Evolutionary conservation across 2,329 filamentous ascomycete species (phyloP).

Genomic region (Penicillium psychrosexuale): DNA sequence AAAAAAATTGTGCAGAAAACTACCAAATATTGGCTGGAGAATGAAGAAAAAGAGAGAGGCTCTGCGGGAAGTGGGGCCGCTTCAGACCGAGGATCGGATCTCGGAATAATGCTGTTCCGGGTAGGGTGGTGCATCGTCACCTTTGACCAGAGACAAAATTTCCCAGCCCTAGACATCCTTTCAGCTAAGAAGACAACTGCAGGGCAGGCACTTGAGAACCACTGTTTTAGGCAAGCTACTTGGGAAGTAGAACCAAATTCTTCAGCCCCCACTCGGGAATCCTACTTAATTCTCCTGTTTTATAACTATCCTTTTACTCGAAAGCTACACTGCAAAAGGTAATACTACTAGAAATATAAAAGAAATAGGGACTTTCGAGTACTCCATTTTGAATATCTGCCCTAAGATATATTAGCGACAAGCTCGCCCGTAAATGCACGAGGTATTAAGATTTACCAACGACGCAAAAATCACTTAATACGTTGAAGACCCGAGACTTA

Average conservation of each 20-base stretch:
- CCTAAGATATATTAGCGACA: background rate
- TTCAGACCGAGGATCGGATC: too few species aligned
- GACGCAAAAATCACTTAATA: background rate
- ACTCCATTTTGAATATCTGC: background rate
- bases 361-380: background rate
- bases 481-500: background rate
- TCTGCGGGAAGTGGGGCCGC: too few species aligned
- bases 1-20: background rate
- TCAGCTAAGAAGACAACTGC: slow-evolving; percentile 24
- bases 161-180: too few species aligned
- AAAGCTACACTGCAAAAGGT: background rate
- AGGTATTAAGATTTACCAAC: background rate
- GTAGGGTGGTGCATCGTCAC: too few species aligned
- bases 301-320: background rate
- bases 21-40: too few species aligned
- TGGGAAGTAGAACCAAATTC: background rate
- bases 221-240: slow-evolving; percentile 21
- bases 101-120: too few species aligned
- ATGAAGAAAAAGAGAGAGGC: too few species aligned
- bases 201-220: slow-evolving; percentile 32
- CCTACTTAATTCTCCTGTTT: background rate
- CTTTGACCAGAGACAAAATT: too few species aligned
- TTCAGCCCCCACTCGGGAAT: background rate
- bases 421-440: background rate
- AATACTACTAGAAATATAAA: background rate